These are phyloP conservation scores for Boletus tylopilopsis DNA, from an alignment of 768 basidiomycete species.

Conservation along the genomic window DNA sequence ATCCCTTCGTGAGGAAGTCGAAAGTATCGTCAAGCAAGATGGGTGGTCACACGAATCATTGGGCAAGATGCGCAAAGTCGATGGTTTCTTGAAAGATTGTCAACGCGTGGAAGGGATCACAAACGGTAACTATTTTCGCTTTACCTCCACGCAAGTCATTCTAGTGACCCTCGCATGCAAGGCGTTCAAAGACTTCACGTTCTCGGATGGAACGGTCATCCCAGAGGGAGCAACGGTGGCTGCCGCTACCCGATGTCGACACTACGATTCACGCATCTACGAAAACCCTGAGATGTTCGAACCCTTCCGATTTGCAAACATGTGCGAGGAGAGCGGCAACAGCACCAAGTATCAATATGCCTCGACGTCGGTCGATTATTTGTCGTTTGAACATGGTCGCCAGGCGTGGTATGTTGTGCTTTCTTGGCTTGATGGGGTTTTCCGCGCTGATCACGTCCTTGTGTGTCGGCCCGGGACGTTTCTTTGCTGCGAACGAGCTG, in stretches of 20 bases:
- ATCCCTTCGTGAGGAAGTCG: conserved; percentile 5
- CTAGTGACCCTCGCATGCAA: conserved; percentile 32
- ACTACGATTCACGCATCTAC: conserved; percentile 4
- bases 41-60: conserved; percentile 1
- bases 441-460: too few relatives aligned
- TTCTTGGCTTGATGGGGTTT: too few relatives aligned
- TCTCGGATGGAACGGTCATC: conserved; percentile 34
- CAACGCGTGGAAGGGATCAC: conserved; percentile 1
- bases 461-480: too few relatives aligned
- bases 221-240: not conserved
- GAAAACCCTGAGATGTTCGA: not conserved
- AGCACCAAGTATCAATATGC: conserved; percentile 16
- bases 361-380: conserved; percentile 29
- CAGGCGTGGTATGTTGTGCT: too few relatives aligned
- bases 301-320: not conserved
- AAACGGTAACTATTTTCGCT: not conserved
- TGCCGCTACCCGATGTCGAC: not conserved
- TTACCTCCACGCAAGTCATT: not conserved
- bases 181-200: conserved; percentile 30
- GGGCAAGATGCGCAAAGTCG: conserved; percentile 5
- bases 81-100: conserved; percentile 7
- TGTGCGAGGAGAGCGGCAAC: not conserved
- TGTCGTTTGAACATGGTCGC: conserved; percentile 41
- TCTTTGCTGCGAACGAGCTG: too few relatives aligned
- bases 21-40: not conserved